Evolutionary conservation across 306 rosid species (phyloP).

Genomic region (Fragaria iinumae): DNA sequence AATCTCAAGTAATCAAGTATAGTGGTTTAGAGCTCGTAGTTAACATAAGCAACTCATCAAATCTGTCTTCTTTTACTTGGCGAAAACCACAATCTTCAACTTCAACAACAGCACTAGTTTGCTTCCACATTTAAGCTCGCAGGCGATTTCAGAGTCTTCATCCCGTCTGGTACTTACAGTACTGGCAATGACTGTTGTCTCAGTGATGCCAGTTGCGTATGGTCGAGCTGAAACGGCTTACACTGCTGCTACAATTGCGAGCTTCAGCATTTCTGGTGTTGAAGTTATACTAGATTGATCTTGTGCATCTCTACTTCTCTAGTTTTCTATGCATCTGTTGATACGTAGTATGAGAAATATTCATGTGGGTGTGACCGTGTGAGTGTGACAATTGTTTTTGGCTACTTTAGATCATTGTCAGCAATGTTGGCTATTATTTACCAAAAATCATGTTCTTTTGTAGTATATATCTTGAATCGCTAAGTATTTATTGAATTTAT

Average conservation of each 20-base stretch:
- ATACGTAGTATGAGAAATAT: slow-evolving; percentile 6
- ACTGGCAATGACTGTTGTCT: slow-evolving; percentile 29
- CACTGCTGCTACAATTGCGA: slow-evolving; percentile 37
- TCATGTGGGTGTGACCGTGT: slow-evolving; percentile 11
- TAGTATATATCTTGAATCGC: not conserved
- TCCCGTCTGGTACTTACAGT: slow-evolving; percentile 26
- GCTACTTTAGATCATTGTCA: not conserved
- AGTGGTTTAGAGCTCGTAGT: too few relatives aligned
- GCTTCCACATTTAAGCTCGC: not conserved
- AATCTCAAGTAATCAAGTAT: too few relatives aligned
- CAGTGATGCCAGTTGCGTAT: slow-evolving; percentile 30
- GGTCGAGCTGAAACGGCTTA: slow-evolving; percentile 66
- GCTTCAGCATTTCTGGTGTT: slow-evolving; percentile 37
- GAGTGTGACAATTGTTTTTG: slow-evolving; percentile 20
- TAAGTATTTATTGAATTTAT: not conserved
- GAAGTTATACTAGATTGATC: slow-evolving; percentile 38
- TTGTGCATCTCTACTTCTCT: not conserved
- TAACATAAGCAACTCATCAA: slow-evolving; percentile 15
- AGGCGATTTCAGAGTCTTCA: slow-evolving; percentile 46
- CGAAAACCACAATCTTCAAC: slow-evolving; percentile 2
- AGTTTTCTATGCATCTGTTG: not conserved
- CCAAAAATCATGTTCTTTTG: not conserved
- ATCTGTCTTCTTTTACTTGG: not conserved
- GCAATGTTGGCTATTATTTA: not conserved
- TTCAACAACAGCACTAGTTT: not conserved